Conservation (phyloP, 202 grass and related monocot genomes). For the Musa balbisiana region DNA sequence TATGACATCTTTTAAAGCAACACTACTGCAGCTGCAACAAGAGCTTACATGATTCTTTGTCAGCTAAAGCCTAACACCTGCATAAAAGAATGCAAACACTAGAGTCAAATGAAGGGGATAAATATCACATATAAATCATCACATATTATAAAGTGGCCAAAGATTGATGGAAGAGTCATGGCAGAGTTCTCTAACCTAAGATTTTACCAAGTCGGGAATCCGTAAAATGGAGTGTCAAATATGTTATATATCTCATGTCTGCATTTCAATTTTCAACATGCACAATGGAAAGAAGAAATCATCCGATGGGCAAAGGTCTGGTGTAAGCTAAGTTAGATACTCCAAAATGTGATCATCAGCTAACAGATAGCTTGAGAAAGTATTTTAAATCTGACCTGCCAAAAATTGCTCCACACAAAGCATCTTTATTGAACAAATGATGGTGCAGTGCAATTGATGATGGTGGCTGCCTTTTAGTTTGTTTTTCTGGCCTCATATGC, state of each 20-base stretch:
- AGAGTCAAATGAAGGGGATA: not conserved
- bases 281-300: not conserved
- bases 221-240: not conserved
- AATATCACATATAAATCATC: not conserved
- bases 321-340: not conserved
- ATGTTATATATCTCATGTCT: not conserved
- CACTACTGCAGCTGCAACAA: not conserved
- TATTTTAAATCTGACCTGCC: not conserved
- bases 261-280: not conserved
- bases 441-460: not conserved
- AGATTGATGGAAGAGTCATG: not conserved
- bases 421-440: not conserved
- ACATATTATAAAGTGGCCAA: not conserved
- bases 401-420: not conserved
- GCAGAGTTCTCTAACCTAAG: not conserved
- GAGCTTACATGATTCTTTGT: no score
- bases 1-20: not conserved
- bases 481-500: conserved; percentile 33
- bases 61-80: not conserved
- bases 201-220: no score
- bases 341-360: not conserved
- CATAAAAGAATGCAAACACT: not conserved
- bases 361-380: not conserved
- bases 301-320: not conserved
- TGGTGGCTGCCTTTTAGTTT: conserved; percentile 4